These are phyloP conservation scores for Gnetum montanum DNA, from an alignment of 75 land plant genomes.

Conservation along the genomic window DNA sequence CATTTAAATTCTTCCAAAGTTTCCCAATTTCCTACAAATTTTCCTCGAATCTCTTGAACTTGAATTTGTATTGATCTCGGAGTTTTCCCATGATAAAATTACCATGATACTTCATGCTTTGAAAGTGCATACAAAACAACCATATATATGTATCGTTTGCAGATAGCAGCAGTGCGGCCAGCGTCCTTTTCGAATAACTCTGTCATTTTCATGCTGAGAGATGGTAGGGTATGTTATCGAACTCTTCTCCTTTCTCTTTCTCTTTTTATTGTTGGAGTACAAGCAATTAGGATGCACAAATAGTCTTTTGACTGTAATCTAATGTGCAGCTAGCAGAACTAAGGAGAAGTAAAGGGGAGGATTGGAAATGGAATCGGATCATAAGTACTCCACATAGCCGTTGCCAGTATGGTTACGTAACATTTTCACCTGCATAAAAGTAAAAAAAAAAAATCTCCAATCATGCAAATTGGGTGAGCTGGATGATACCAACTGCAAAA, in stretches of 20 bases:
- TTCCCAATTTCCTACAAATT: neutral
- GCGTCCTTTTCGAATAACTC: conserved; percentile 50
- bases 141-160: conserved; percentile 12
- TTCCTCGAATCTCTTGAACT: conserved; percentile 1
- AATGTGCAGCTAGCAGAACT: conserved; percentile 51
- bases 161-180: conserved; percentile 61
- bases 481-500: no score
- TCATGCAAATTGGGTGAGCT: no score
- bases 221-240: conserved; percentile 58
- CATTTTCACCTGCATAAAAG: conserved; percentile 41
- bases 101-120: no score
- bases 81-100: conserved; percentile 1
- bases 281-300: neutral
- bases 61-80: neutral
- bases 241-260: neutral
- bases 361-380: conserved; percentile 54
- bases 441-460: no score
- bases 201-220: conserved; percentile 51
- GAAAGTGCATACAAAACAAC: no score
- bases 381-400: conserved; percentile 61
- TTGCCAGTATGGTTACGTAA: conserved; percentile 41
- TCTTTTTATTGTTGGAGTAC: neutral
- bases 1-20: neutral
- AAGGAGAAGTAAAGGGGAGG: conserved; percentile 23
- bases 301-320: neutral